phyloP scores from a whole-genome alignment of 164 flowering plant species.

The Piper betle region DNA sequence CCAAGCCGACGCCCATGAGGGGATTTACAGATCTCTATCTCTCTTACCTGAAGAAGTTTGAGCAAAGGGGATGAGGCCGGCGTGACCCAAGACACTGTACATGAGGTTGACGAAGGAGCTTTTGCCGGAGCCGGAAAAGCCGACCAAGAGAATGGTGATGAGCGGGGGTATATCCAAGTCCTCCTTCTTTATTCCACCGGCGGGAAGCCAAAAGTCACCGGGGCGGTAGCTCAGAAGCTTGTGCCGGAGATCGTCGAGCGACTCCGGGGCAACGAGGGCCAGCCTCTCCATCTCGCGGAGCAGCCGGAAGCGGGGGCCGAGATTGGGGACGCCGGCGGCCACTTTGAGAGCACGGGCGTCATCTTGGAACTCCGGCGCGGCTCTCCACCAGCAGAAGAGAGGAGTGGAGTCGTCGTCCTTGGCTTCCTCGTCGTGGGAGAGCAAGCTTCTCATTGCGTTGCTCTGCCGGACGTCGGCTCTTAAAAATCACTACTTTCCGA shows the following conservation, averaged over 20 bases:
- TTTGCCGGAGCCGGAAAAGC: slow-evolving; percentile 57
- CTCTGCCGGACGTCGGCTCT: neutral
- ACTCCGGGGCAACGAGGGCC: slow-evolving; percentile 38
- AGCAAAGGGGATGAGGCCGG: slow-evolving; percentile 66
- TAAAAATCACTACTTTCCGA: neutral
- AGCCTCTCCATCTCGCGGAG: slow-evolving; percentile 65
- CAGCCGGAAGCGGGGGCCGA: slow-evolving; percentile 42
- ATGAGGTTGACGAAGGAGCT: slow-evolving; percentile 62
- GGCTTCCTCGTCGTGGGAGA: slow-evolving; percentile 6
- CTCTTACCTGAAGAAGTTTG: slow-evolving; percentile 40
- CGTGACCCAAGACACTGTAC: slow-evolving; percentile 65
- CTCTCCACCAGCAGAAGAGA: slow-evolving; percentile 45
- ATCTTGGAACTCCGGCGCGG: slow-evolving; percentile 23
- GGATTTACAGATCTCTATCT: neutral
- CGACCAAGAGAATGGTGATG: slow-evolving; percentile 45
- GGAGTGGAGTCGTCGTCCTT: slow-evolving; percentile 16
- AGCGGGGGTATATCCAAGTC: slow-evolving; percentile 43
- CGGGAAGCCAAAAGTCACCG: slow-evolving; percentile 65
- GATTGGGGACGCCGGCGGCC: slow-evolving; percentile 18
- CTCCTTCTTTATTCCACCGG: slow-evolving; percentile 58
- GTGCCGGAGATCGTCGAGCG: slow-evolving; percentile 59
- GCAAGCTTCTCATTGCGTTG: neutral
- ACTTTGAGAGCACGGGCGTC: slow-evolving; percentile 10
- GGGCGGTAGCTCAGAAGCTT: slow-evolving; percentile 42
- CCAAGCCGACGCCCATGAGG: neutral